These are phyloP conservation scores for Suillus americanus DNA, from an alignment of 768 basidiomycete genomes.

Conservation along the genomic window DNA sequence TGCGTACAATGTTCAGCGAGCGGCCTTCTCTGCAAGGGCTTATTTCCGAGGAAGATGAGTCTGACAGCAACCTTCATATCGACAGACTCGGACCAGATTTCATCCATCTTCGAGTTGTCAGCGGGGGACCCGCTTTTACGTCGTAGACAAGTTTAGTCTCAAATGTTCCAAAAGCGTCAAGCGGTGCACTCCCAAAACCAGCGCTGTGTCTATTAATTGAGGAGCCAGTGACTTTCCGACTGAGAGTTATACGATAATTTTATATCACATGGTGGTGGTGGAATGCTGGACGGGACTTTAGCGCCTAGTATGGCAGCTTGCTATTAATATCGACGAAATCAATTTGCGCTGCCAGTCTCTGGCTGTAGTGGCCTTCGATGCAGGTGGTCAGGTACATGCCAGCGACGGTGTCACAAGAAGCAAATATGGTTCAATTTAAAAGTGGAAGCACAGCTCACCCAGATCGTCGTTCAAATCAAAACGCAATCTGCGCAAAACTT, in stretches of 20 bases:
- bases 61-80: neutral
- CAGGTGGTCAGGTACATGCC: neutral
- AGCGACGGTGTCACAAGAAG: neutral
- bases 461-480: conserved; percentile 5
- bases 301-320: neutral
- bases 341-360: neutral
- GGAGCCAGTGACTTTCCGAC: neutral
- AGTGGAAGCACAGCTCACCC: neutral
- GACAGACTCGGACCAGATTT: conserved; percentile 1
- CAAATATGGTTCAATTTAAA: conserved; percentile 1
- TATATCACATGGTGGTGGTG: neutral
- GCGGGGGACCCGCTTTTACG: neutral
- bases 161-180: neutral
- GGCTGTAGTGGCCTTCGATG: neutral
- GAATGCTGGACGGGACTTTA: neutral
- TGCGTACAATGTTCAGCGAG: neutral
- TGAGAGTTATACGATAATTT: neutral
- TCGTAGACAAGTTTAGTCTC: neutral
- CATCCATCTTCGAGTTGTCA: neutral
- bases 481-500: conserved; percentile 6
- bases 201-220: neutral
- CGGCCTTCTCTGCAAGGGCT: neutral
- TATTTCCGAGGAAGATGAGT: neutral
- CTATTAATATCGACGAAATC: neutral
- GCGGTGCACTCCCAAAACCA: neutral